Evolutionary conservation across 441 rosid genomes (phyloP).

Genomic region (Iberis amara): DNA sequence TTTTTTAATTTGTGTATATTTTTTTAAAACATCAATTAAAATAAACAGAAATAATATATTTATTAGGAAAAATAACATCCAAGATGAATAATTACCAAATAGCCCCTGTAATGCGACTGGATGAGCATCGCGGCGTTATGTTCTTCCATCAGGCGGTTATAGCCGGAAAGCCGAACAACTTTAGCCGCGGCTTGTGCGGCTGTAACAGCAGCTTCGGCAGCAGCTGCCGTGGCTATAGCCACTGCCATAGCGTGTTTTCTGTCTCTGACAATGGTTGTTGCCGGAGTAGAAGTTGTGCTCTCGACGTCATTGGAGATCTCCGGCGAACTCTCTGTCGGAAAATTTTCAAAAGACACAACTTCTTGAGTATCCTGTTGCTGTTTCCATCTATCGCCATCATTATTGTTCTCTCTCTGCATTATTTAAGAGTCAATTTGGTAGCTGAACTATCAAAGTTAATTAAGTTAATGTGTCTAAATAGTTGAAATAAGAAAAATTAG

Average conservation of each 20-base stretch:
- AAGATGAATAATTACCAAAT: constrained; percentile 76
- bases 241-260: constrained; percentile 77
- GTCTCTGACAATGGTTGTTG: constrained; percentile 37
- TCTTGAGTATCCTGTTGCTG: constrained; percentile 71
- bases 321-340: constrained; percentile 71
- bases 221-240: constrained; percentile 88
- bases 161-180: constrained; percentile 84
- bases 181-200: constrained; percentile 95
- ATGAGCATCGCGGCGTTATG: constrained; percentile 77
- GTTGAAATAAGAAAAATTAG: no score
- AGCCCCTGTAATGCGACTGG: constrained; percentile 79
- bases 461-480: no score
- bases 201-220: constrained; percentile 85
- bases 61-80: no score
- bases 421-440: no score
- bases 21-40: no score
- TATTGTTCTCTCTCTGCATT: constrained; percentile 27
- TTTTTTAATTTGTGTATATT: no score
- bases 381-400: constrained; percentile 37
- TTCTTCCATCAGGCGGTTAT: constrained; percentile 62
- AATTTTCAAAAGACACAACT: constrained; percentile 79
- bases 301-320: constrained; percentile 55
- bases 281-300: constrained; percentile 47
- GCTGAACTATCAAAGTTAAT: background rate
- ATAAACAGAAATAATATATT: no score